Percentiles rank a stretch among this genome's conserved stretches.
Evolutionary conservation across 2,329 filamentous ascomycete genomes (phyloP).

Genomic region (Raffaelea albimanens): DNA sequence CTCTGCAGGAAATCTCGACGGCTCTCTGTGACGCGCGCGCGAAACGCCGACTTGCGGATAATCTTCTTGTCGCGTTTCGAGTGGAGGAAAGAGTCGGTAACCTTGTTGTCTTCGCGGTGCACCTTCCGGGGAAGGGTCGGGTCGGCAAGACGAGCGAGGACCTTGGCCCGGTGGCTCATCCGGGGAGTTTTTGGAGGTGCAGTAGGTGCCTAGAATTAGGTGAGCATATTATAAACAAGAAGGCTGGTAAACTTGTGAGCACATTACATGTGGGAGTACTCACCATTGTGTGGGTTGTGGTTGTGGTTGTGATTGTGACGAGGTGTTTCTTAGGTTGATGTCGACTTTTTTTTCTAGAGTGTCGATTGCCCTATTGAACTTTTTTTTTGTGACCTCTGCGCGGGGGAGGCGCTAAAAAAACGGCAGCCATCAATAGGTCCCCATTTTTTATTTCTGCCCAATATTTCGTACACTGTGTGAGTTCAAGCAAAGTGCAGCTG

Average conservation of each 20-base stretch:
- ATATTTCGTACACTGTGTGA: too few relatives aligned
- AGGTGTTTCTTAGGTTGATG: too few relatives aligned
- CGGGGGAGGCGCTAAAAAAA: too few relatives aligned
- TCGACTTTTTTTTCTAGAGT: too few relatives aligned
- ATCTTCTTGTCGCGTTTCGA: constrained; percentile 76
- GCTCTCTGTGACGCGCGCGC: constrained; percentile 64
- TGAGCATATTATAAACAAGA: not conserved
- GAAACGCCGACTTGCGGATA: constrained; percentile 72
- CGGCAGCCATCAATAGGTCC: too few relatives aligned
- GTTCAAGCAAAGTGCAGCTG: too few relatives aligned
- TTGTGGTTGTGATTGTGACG: too few relatives aligned
- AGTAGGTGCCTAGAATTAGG: constrained; percentile 15
- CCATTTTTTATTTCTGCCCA: too few relatives aligned
- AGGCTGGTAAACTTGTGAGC: too few relatives aligned
- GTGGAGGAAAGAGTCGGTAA: constrained; percentile 51
- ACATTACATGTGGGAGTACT: not conserved
- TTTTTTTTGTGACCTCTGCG: too few relatives aligned
- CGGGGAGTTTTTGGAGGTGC: constrained; percentile 7
- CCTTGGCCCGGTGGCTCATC: constrained; percentile 32
- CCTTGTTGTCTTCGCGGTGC: constrained; percentile 40
- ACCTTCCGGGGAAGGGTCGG: constrained; percentile 41
- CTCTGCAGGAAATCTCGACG: constrained; percentile 5
- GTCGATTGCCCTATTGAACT: too few relatives aligned
- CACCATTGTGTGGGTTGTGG: too few relatives aligned
- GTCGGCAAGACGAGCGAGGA: constrained; percentile 40